phyloP scores from a whole-genome alignment of 192 early-diverging fungal species.

The Oehlia diaphana region DNA sequence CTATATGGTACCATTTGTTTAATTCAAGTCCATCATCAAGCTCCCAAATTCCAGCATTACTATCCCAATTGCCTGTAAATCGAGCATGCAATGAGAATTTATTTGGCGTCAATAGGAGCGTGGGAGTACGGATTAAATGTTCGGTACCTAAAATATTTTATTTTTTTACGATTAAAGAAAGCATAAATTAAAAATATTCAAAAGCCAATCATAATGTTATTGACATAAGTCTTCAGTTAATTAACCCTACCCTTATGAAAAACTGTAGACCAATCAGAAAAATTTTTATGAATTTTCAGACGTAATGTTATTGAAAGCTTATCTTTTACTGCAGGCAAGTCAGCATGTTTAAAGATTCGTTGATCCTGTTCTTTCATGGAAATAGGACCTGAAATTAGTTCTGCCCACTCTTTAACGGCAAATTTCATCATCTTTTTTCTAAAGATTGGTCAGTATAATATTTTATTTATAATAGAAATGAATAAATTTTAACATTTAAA shows the following conservation, averaged over 20 bases:
- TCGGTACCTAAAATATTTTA: neutral
- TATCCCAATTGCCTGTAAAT: neutral
- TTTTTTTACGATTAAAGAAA: neutral
- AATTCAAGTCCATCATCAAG: neutral
- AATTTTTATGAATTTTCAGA: neutral
- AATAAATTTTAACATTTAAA: too few relatives aligned
- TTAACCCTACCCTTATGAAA: conserved; percentile 10
- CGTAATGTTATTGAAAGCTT: conserved; percentile 12
- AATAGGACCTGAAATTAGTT: too few relatives aligned
- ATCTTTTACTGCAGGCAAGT: conserved; percentile 7
- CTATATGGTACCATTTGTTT: conserved; percentile 22
- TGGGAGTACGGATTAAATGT: neutral
- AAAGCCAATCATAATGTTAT: too few relatives aligned
- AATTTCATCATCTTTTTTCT: too few relatives aligned
- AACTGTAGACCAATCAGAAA: neutral
- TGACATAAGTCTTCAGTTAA: too few relatives aligned
- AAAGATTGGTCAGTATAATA: too few relatives aligned
- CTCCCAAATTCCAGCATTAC: neutral
- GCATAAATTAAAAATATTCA: too few relatives aligned
- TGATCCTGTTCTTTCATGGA: too few relatives aligned
- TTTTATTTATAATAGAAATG: too few relatives aligned
- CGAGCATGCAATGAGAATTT: conserved; percentile 13
- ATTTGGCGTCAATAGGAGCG: neutral
- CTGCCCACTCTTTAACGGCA: too few relatives aligned
- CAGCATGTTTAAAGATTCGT: neutral